Base-by-base conservation (phyloP, 495 filamentous ascomycete species). In the Tuber borchii region DNA sequence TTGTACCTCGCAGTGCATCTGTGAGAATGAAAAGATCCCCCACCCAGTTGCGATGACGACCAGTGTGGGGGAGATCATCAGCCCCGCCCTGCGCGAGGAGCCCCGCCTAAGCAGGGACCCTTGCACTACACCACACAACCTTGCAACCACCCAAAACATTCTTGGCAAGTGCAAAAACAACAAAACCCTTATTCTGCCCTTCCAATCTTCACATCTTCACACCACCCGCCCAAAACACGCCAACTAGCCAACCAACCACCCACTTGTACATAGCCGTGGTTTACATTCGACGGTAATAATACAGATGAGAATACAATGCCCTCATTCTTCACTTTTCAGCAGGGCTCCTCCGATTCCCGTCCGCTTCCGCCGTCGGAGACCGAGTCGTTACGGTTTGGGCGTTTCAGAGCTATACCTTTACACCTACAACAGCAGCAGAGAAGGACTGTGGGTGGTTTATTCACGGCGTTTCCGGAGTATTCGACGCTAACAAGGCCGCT, bases 241-340 rank as follows among this genome's bases (percentile, higher is more conserved):
- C 48, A 12, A 56, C 8, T 12, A 14, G 14, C 26, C 26, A 65
- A 17, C 45, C 16, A 46, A 65, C 56, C 14, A 34, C 56, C 56
- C 14, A 34, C 56, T 34, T 65, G 56, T 65, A 65, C 56, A 65
- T 65, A 65, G 6, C 14, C 56, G 34, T 34, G 56, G 0, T 2
- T 3, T 56, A 26, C 26, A 19, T 34, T 65, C 56, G 56, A 5
- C 56, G 12, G 12, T 16, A 7, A 65, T 17, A 17, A 34, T 26
- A 65, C 14, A 61, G 14, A 26, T 61, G 31, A 4, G 12, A 1
- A 61, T 26, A 56, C 4, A 65, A 89, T 89, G 87, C 88, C 88
- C 72, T 84, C 86, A 45, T 89, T 90, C 85, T 90, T 90, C 84
- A 85, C 86, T 81, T 91, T 91, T 81, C 87, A 89, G 75, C 88